phyloP scores from a whole-genome alignment of 2,329 filamentous ascomycete species.

The Trichoderma hamatum region DNA sequence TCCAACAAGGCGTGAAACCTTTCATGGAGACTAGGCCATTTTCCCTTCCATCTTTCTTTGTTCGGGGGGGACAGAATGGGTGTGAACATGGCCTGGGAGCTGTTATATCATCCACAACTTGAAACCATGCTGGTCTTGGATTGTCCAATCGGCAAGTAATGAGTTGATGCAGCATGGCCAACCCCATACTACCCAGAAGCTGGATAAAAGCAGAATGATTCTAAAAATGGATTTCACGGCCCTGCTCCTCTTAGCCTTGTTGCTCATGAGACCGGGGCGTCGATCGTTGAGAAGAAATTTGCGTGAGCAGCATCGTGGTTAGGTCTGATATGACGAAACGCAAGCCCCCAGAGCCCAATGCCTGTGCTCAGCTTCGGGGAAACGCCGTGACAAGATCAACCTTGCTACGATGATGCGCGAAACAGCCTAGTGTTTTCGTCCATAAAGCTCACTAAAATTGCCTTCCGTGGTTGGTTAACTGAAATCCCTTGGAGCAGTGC shows the following conservation, averaged over 20 bases:
- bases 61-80: constrained; percentile 3
- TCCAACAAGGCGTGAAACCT: constrained; percentile 32
- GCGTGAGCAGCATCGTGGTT: constrained; percentile 8
- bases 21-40: constrained; percentile 17
- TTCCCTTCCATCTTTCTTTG: constrained; percentile 27
- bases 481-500: not conserved
- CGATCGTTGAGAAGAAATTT: constrained; percentile 7
- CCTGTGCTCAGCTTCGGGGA: not conserved
- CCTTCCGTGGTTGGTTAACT: not conserved
- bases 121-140: constrained; percentile 29
- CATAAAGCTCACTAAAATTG: not conserved
- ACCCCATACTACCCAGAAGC: constrained; percentile 11
- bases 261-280: constrained; percentile 5
- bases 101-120: constrained; percentile 24
- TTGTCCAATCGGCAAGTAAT: constrained; percentile 20
- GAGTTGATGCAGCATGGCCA: not conserved
- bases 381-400: not conserved
- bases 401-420: not conserved
- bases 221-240: not conserved
- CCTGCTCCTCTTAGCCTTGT: not conserved
- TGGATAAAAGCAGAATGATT: constrained; percentile 1
- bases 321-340: not conserved
- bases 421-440: not conserved
- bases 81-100: constrained; percentile 24
- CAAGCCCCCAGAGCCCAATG: not conserved